Evolutionary conservation across 768 basidiomycete genomes (phyloP).

Genomic region (Tremella yokohamensis): DNA sequence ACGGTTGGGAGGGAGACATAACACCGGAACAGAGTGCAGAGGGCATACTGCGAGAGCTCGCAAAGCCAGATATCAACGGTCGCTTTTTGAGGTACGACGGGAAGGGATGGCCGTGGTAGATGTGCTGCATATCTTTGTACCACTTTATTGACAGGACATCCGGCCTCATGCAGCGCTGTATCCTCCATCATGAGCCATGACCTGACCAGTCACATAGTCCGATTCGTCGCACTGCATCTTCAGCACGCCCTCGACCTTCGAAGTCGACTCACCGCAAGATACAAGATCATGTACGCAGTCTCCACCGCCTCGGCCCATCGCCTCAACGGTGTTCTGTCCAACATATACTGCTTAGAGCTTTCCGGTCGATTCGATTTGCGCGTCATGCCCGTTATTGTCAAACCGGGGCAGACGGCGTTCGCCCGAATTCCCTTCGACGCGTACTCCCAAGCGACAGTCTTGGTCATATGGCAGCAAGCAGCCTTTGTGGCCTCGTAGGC

Average conservation of each 20-base stretch:
- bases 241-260: not conserved
- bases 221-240: constrained; percentile 4
- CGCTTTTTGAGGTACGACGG: constrained; percentile 4
- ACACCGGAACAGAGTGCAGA: constrained; percentile 1
- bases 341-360: not conserved
- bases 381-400: constrained; percentile 8
- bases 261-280: constrained; percentile 4
- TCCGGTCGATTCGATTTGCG: not conserved
- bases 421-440: constrained; percentile 20
- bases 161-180: not conserved
- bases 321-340: constrained; percentile 1
- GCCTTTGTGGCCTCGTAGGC: constrained; percentile 29
- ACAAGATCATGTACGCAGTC: constrained; percentile 4
- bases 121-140: not conserved
- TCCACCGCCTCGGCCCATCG: constrained; percentile 5
- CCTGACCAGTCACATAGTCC: constrained; percentile 5
- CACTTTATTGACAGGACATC: too few species aligned
- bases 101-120: constrained; percentile 1
- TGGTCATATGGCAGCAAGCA: constrained; percentile 15
- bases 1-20: constrained; percentile 3
- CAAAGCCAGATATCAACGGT: not conserved
- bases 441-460: constrained; percentile 16
- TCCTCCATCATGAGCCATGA: constrained; percentile 6
- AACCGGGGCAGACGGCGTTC: constrained; percentile 22
- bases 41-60: constrained; percentile 4